Base-by-base conservation (phyloP, 176 grass and related monocot genomes). In the Musa schizocarpa region DNA sequence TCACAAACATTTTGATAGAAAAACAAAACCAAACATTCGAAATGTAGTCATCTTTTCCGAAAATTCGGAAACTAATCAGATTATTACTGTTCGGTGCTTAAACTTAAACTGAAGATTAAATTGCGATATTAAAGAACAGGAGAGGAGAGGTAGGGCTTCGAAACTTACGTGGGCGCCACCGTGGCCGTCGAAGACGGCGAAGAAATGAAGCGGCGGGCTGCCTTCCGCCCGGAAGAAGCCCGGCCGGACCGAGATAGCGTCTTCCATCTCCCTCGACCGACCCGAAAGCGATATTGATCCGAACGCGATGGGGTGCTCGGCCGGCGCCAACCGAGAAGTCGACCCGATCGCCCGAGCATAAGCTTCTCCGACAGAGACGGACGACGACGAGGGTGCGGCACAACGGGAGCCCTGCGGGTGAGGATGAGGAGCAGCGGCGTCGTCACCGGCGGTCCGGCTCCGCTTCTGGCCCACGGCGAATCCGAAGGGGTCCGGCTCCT, bases 111-210 rank as follows among this genome's bases (percentile, higher is more conserved):
- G 2, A 27, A 52, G 2, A 56, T 7, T 1, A 17, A 14, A 61
- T 29, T 29, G 29, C 29, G 29, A 2, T 29, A 29, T 3, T 3
- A 6, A 43, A 43, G 4, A 43, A 43, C 34, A 43, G 29, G 34
- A 43, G 4, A 65, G 34, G 34, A 43, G 34, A 43, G 34, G 34
- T 43, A 43, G 4, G 34, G 53, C 13, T 27, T 67, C 12, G 9
- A 53, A 34, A 79, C 13, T 76, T 85, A 98, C 94, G 69, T 91
- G 83, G 9, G 84, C 56, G 23, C 94, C 90, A 56, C 94, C 90
- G 34, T 93, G 94, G 58, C 90, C 90, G 49, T 93, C 94, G 74
- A 87, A 98, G 72, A 98, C 94, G n/a, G 82, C 94, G 80, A 97
- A 97, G 75, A 93, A 84, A 85, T 93, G 86, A 71, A 93, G 75